These are phyloP conservation scores for Monilinia laxa DNA, from an alignment of 2,329 filamentous ascomycete species.

Conservation along the genomic window DNA sequence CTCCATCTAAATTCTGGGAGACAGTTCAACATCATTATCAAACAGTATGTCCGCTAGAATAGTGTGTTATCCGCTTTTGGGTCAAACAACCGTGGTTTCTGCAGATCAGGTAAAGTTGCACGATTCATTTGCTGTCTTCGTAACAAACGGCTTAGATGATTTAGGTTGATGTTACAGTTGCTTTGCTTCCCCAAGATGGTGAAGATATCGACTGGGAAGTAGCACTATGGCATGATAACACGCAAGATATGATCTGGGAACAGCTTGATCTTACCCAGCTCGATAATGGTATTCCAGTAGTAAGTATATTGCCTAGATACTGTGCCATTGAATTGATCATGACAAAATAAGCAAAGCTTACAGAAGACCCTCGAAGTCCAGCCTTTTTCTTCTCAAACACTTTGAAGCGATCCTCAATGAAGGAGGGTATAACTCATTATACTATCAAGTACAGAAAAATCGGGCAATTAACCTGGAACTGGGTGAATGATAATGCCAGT, in stretches of 20 bases:
- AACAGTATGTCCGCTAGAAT: constrained; percentile 8
- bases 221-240: constrained; percentile 14
- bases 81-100: neutral
- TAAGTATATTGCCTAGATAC: neutral
- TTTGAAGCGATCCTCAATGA: neutral
- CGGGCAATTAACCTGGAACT: constrained; percentile 1
- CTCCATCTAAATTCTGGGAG: neutral
- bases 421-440: neutral
- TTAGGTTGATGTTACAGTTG: constrained; percentile 15
- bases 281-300: neutral
- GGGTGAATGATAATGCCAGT: constrained; percentile 12
- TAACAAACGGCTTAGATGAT: neutral
- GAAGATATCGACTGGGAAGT: constrained; percentile 11
- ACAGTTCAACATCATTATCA: neutral
- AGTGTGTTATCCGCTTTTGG: constrained; percentile 9
- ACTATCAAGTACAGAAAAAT: constrained; percentile 3
- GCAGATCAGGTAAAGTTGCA: neutral
- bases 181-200: neutral
- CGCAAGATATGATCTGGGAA: neutral
- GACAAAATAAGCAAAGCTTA: neutral
- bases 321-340: neutral
- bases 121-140: neutral
- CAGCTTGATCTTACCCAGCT: constrained; percentile 2
- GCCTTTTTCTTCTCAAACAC: constrained; percentile 8
- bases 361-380: neutral